Percentiles rank a stretch among this genome's conserved stretches.
Evolutionary conservation across 192 early-diverging fungal genomes (phyloP).

Genomic region (Podila horticola): DNA sequence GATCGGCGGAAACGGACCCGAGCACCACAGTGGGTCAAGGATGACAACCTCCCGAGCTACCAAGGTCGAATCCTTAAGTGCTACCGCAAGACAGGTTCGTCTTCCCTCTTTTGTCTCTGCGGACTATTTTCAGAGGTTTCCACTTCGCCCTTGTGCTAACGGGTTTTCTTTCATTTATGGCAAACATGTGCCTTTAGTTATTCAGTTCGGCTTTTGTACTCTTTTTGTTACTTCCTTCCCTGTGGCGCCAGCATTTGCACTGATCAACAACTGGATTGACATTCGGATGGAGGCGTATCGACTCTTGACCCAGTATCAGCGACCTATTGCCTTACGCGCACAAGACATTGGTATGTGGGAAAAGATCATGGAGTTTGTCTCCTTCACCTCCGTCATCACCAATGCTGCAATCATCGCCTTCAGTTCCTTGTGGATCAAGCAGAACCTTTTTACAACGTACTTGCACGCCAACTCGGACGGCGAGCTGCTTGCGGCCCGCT

Average conservation of each 20-base stretch:
- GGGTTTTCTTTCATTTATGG: too few species aligned
- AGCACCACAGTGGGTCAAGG: constrained; percentile 53
- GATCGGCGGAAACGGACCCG: constrained; percentile 12
- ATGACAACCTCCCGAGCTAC: constrained; percentile 53
- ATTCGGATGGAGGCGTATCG: constrained; percentile 64
- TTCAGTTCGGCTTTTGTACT: constrained; percentile 76
- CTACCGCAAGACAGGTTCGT: constrained; percentile 38
- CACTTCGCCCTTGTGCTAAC: not conserved
- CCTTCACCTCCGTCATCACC: constrained; percentile 45
- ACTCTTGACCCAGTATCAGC: constrained; percentile 28
- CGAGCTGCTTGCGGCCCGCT: constrained; percentile 25
- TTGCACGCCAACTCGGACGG: constrained; percentile 8
- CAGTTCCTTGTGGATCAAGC: constrained; percentile 44
- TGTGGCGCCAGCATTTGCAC: constrained; percentile 74
- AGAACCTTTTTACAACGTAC: constrained; percentile 25
- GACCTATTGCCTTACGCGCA: constrained; percentile 34
- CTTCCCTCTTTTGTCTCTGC: not conserved
- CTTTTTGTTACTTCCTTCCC: constrained; percentile 77
- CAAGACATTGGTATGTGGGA: constrained; percentile 55
- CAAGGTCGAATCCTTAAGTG: constrained; percentile 42
- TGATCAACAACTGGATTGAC: constrained; percentile 68
- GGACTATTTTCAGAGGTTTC: not conserved
- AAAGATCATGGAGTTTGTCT: constrained; percentile 36
- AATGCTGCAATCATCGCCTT: constrained; percentile 49
- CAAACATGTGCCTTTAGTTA: constrained; percentile 44